Evolutionary conservation across 2,329 filamentous ascomycete species (phyloP).

Genomic region (Microdochium trichocladiopsis): DNA sequence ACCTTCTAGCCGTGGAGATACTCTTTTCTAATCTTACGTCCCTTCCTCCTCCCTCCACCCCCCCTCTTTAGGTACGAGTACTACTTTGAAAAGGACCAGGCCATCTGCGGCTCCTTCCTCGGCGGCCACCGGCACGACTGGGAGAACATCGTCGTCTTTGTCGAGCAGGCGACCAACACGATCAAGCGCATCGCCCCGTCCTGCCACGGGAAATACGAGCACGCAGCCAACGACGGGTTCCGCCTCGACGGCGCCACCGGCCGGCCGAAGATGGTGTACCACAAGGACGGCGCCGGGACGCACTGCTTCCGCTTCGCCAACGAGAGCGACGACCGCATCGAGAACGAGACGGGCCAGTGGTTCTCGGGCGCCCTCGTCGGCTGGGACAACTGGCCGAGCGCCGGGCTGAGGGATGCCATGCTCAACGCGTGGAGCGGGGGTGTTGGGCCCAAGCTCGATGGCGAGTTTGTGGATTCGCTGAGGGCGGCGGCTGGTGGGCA

Average conservation of each 20-base stretch:
- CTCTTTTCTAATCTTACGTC: too few species aligned
- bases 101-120: conserved; percentile 1
- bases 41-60: too few species aligned
- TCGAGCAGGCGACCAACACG: not conserved
- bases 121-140: conserved; percentile 15
- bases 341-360: conserved; percentile 5
- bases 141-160: conserved; percentile 14
- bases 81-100: conserved; percentile 14
- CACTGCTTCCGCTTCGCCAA: conserved; percentile 4
- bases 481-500: too few species aligned
- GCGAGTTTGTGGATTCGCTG: too few species aligned
- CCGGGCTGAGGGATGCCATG: not conserved
- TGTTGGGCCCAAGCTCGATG: conserved; percentile 2
- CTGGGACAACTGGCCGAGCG: conserved; percentile 1
- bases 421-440: not conserved
- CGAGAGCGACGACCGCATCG: conserved; percentile 3
- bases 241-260: conserved; percentile 1
- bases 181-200: conserved; percentile 3
- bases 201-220: conserved; percentile 2
- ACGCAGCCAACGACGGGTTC: conserved; percentile 1
- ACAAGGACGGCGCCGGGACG: conserved; percentile 3
- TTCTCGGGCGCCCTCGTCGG: conserved; percentile 3
- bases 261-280: conserved; percentile 6
- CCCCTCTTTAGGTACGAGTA: too few species aligned
- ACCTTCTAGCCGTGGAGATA: too few species aligned